These are phyloP conservation scores for Dryas drummondii DNA, from an alignment of 306 rosid genomes.

Conservation along the genomic window DNA sequence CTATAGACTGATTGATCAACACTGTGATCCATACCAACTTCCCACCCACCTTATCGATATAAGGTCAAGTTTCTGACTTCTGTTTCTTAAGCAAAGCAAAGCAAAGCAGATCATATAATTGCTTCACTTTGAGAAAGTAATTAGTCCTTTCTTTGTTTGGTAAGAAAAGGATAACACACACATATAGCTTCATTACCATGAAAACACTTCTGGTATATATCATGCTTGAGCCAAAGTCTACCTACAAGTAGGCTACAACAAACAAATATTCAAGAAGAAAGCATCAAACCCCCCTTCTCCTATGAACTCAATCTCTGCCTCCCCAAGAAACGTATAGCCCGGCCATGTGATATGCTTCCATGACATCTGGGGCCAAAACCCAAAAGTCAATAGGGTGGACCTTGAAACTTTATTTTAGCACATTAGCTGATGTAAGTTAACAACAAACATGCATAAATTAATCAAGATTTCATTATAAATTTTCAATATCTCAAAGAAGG, in stretches of 20 bases:
- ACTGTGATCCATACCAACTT: constrained; percentile 27
- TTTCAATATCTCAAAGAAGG: background rate
- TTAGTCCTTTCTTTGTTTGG: background rate
- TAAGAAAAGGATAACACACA: background rate
- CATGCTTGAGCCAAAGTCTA: background rate
- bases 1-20: constrained; percentile 23
- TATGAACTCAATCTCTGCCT: background rate
- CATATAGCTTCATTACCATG: background rate
- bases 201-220: background rate
- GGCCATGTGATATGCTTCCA: constrained; percentile 36
- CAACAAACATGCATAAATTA: constrained; percentile 11
- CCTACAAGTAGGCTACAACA: background rate
- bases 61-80: background rate
- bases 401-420: constrained; percentile 12
- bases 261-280: background rate
- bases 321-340: constrained; percentile 21
- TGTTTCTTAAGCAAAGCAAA: background rate
- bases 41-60: constrained; percentile 27
- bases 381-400: constrained; percentile 50
- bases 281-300: background rate
- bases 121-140: background rate
- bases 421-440: constrained; percentile 8
- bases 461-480: background rate
- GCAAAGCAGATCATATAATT: background rate
- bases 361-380: constrained; percentile 30